A percentile compares a stretch with the other conserved stretches of the same genome.
Conservation (phyloP, 2,329 filamentous ascomycete species). For the Hawksworthiomyces lignivorus region DNA sequence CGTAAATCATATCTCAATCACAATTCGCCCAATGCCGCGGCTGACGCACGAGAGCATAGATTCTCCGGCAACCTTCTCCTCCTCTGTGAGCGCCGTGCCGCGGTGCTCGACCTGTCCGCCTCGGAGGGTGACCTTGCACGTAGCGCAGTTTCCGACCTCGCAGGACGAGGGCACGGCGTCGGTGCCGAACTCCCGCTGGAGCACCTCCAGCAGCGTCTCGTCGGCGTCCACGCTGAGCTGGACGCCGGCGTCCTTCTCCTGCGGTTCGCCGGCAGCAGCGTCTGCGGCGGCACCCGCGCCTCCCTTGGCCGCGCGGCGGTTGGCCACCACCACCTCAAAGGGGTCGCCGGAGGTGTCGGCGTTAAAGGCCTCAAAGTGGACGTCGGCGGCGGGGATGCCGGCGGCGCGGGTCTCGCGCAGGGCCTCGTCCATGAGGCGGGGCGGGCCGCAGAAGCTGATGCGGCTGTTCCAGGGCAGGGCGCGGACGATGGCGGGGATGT, state of each 20-base stretch:
- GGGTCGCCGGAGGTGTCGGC: conserved; percentile 48
- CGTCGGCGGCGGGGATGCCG: conserved; percentile 39
- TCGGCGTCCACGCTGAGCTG: conserved; percentile 30
- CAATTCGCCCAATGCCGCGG: conserved; percentile 41
- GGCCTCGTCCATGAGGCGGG: conserved; percentile 47
- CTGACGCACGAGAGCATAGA: conserved; percentile 46
- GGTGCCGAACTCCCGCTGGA: conserved; percentile 33
- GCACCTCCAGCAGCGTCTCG: conserved; percentile 42
- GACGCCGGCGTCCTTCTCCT: too few relatives aligned
- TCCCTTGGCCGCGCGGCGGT: too few relatives aligned
- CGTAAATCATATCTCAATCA: conserved; percentile 35
- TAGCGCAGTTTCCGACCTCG: conserved; percentile 48
- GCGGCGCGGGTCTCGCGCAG: conserved; percentile 30
- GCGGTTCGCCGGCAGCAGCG: conserved; percentile 23
- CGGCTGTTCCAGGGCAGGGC: conserved; percentile 44
- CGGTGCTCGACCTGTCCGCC: conserved; percentile 40
- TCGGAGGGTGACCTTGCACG: conserved; percentile 37
- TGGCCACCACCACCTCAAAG: conserved; percentile 53
- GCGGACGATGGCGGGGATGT: conserved; percentile 39
- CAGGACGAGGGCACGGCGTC: conserved; percentile 40
- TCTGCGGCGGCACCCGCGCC: conserved; percentile 7
- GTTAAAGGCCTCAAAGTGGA: conserved; percentile 55
- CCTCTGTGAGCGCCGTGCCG: conserved; percentile 37
- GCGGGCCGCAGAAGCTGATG: conserved; percentile 55
- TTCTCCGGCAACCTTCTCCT: conserved; percentile 30